Conservation (phyloP, 1,284 basidiomycete species). For the Ustilago crameri region DNA sequence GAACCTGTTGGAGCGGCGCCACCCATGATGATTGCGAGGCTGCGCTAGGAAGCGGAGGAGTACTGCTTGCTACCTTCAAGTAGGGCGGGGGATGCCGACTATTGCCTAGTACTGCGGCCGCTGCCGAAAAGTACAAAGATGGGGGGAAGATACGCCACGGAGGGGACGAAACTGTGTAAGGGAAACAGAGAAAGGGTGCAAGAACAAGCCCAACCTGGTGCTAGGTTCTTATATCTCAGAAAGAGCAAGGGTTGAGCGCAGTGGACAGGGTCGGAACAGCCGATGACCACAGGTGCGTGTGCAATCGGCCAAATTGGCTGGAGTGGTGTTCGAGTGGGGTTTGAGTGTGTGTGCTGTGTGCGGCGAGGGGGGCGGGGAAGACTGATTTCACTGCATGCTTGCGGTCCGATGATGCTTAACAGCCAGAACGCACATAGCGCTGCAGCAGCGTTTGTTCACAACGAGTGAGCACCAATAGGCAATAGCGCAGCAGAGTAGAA, state of each 20-base stretch:
- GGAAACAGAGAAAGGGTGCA: background rate
- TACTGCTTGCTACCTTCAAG: too few species aligned
- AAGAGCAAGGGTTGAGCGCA: background rate
- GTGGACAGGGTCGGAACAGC: slow-evolving; percentile 4
- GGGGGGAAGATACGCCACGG: background rate
- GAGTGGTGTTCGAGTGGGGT: background rate
- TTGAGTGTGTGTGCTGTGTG: background rate
- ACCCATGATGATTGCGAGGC: slow-evolving; percentile 19
- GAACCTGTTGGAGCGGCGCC: slow-evolving; percentile 24
- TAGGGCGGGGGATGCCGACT: background rate
- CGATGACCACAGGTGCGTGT: background rate
- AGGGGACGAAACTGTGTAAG: background rate
- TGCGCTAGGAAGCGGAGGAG: background rate
- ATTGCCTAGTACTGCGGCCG: background rate
- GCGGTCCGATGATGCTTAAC: slow-evolving; percentile 24
- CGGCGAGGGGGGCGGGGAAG: background rate
- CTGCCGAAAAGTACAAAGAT: background rate
- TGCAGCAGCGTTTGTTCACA: too few species aligned
- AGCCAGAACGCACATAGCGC: background rate
- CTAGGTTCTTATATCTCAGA: slow-evolving; percentile 7
- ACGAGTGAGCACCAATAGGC: too few species aligned
- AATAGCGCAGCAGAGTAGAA: slow-evolving; percentile 3
- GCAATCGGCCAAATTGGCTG: too few species aligned
- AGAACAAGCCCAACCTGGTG: background rate
- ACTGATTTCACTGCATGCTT: background rate